Base-by-base conservation (phyloP, 768 basidiomycete species). In the Mycena vulgaris region DNA sequence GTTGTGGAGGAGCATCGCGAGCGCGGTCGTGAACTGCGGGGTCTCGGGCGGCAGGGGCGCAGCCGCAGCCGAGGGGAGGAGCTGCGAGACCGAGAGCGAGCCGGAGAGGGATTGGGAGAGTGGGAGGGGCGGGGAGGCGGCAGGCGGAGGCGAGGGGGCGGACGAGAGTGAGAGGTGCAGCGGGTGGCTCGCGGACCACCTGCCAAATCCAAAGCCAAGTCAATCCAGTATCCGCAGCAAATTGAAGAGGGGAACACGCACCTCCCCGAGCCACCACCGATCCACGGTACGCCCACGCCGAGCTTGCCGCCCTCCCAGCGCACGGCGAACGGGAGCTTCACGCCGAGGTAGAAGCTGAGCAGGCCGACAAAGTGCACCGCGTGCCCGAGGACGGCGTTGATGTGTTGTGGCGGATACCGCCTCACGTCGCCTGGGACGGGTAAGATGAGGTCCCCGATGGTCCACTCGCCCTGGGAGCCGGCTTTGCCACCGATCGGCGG, bases 371-470 rank as follows among this genome's bases (percentile, higher is more conserved):
- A 95, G 79, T 95, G 95, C 14, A 95, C 84, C 1, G 93, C 89
- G 65, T 94, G 90, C 0, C 92, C 93, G 57, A 96, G 83, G n/a
- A 94, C 94, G 3, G 94, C 94, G 76, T 96, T 95, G 82, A 95
- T 93, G 67, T 95, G 93, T 71, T 94, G 92, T 40, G 93, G 92
- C 1, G 93, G 93, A 77, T 94, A 95, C 60, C 93, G 86, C 75
- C 93, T 83, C 73, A 95, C 93, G 74, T 95, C 95, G 7, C 93
- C 94, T 0, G 94, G 94, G 0, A 95, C 93, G 33, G 94, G 95
- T 13, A 96, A 78, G 13, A 94, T 91, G 53, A 95, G 78, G 63
- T 91, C 92, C 0, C 93, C 92, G 63, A 96, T 94, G 0, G 91
- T 94, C 94, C 94, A 95, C 75, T 95, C 92, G 2, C 93, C 93